Base-by-base conservation (phyloP, 2,329 filamentous ascomycete genomes). In the Furcasterigmium furcatum region DNA sequence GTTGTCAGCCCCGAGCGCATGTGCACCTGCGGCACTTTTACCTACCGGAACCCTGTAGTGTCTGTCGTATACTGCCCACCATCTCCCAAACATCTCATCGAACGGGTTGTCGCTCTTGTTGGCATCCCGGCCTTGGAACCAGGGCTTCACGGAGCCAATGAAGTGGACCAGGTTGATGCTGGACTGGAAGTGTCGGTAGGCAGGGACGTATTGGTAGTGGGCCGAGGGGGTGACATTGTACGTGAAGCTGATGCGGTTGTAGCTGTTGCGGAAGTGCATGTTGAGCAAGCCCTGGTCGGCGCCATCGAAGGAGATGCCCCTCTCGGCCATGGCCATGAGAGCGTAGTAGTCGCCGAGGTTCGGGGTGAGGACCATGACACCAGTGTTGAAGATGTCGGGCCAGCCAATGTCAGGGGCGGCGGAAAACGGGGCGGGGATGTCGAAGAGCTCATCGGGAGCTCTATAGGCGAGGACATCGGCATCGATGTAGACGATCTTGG, bases 361-460 rank as follows among this genome's bases (percentile, higher is more conserved):
- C 27, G 94, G 94, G 14, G 78, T 85, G 48, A 99, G 68, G 29
- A 91, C 90, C 90, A 99, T 95, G 56, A 99, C 83, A 59, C 94
- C 94, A n/a, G 88, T 91, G 69, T 99, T 99, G 82, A 97, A 97
- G 50, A 91, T 80, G 69, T 99, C 94, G 27, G 94, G 94, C 94
- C 94, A 99, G 55, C 94, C 94, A 58, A 97, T 91, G 66, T 99
- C 94, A 25, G 94, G 91, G 10, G 88, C 91, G 3, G 94, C 83
- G 34, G 81, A 78, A 61, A 85, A 85, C 44, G 74, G 60, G 40
- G 80, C 69, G 5, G 71, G 59, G 20, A 84, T 63, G 46, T 84
- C 77, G 61, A 99, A 95, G 45, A 99, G 82, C 76, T 99, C 94
- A 59, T 99, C 92, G 4, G 92, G 88, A 27, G 91, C 90, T 55